A percentile compares a stretch with the other conserved stretches of the same genome.
Evolutionary conservation across 1,139 yeast genomes (phyloP).

Genomic region (Candida sp.): DNA sequence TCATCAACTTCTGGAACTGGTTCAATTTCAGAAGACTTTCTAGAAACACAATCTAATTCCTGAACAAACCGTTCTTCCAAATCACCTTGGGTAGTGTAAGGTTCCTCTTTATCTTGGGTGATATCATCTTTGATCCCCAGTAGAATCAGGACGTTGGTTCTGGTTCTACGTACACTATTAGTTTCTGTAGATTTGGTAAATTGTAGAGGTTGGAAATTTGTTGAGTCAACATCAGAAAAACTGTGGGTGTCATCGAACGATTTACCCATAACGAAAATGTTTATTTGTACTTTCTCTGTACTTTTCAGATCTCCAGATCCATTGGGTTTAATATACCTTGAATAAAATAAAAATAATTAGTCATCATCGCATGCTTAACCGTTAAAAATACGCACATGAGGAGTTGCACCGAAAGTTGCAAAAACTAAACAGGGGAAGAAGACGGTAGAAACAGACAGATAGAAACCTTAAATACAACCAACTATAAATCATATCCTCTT

Average conservation of each 20-base stretch:
- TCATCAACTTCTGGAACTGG: conserved; percentile 8
- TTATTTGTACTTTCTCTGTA: no score
- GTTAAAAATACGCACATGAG: no score
- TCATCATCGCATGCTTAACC: no score
- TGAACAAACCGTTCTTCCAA: conserved; percentile 21
- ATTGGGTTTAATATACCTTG: no score
- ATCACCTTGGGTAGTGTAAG: conserved; percentile 7
- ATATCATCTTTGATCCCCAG: conserved; percentile 2
- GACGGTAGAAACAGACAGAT: no score
- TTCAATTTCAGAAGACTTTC: conserved; percentile 7
- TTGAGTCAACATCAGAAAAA: background rate
- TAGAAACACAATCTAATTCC: conserved; percentile 17
- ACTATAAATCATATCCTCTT: no score
- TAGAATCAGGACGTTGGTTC: conserved; percentile 2
- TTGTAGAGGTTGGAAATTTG: background rate
- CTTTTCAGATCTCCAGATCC: no score
- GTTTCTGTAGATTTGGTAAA: background rate
- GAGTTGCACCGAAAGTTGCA: no score
- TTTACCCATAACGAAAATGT: background rate
- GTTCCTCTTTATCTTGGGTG: background rate
- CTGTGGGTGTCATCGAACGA: background rate
- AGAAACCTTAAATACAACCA: no score
- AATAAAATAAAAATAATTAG: no score
- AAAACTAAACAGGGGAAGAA: no score
- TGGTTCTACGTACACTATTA: background rate